phyloP scores from a whole-genome alignment of 305 asterid species.

The Caryopteris hybrid region DNA sequence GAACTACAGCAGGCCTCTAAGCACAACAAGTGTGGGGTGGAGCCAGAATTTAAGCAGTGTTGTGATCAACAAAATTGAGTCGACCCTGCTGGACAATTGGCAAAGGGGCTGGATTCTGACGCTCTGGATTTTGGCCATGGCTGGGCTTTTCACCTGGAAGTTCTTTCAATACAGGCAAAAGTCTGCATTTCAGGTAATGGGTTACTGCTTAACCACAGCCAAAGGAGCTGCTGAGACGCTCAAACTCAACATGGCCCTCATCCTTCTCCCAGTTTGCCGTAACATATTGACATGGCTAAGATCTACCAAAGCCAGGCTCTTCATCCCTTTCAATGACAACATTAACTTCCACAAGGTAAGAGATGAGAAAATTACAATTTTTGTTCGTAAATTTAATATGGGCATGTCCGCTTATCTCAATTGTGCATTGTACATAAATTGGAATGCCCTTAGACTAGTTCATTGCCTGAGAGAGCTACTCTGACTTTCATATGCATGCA shows the following conservation, averaged over 20 bases:
- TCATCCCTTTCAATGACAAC: constrained; percentile 83
- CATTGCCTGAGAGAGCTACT: too few species aligned
- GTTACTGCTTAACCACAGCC: constrained; percentile 77
- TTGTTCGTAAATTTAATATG: too few species aligned
- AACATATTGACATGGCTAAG: constrained; percentile 65
- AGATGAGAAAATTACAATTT: neutral
- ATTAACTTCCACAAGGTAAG: constrained; percentile 80
- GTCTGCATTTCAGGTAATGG: constrained; percentile 73
- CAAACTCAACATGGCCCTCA: constrained; percentile 87
- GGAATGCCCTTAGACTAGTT: too few species aligned
- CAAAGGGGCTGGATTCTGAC: constrained; percentile 65
- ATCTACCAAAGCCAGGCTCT: constrained; percentile 64
- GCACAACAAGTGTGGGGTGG: constrained; percentile 74
- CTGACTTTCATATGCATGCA: constrained; percentile 26
- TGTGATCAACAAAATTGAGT: constrained; percentile 29
- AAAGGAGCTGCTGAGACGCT: constrained; percentile 96
- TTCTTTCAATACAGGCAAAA: constrained; percentile 54
- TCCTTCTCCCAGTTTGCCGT: constrained; percentile 84
- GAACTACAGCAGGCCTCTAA: constrained; percentile 85
- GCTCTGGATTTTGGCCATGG: constrained; percentile 60
- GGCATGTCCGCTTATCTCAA: too few species aligned
- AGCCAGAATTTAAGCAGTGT: constrained; percentile 45
- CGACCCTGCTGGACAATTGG: constrained; percentile 63
- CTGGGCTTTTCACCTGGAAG: constrained; percentile 77
- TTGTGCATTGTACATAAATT: too few species aligned